A percentile compares a stretch with the other conserved stretches of the same genome.
Conservation (phyloP, 2,329 filamentous ascomycete species). For the Pseudogymnoascus sp. region DNA sequence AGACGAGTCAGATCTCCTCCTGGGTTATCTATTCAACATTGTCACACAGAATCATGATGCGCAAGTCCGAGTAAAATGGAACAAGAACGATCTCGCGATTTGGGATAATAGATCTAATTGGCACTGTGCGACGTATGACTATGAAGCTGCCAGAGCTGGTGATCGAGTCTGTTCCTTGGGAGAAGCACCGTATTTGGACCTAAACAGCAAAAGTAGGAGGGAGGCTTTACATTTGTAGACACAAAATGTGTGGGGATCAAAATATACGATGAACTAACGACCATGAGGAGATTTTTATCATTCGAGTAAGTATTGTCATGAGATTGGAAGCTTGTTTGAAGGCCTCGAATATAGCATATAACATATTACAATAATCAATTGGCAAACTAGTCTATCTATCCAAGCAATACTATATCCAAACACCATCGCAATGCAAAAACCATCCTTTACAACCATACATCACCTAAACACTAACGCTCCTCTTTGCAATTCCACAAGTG, state of each 20-base stretch:
- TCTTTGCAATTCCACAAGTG: constrained; percentile 37
- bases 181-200: constrained; percentile 26
- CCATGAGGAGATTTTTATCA: not conserved
- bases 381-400: not conserved
- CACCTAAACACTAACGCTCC: not conserved
- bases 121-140: constrained; percentile 53
- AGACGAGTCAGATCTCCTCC: constrained; percentile 41
- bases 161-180: constrained; percentile 40
- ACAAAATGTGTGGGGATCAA: not conserved
- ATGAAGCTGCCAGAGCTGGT: constrained; percentile 38
- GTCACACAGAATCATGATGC: constrained; percentile 48
- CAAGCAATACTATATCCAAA: not conserved
- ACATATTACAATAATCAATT: not conserved
- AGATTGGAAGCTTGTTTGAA: not conserved
- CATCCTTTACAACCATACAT: not conserved
- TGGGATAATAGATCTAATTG: constrained; percentile 55
- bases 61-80: constrained; percentile 47
- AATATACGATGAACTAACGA: not conserved
- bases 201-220: not conserved
- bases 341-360: not conserved
- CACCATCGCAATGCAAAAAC: not conserved
- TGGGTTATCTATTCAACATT: constrained; percentile 30
- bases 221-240: not conserved
- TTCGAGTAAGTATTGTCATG: not conserved
- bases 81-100: constrained; percentile 47